Base-by-base conservation (phyloP, 371 early-diverging fungal species). In the Mucor racemosus region DNA sequence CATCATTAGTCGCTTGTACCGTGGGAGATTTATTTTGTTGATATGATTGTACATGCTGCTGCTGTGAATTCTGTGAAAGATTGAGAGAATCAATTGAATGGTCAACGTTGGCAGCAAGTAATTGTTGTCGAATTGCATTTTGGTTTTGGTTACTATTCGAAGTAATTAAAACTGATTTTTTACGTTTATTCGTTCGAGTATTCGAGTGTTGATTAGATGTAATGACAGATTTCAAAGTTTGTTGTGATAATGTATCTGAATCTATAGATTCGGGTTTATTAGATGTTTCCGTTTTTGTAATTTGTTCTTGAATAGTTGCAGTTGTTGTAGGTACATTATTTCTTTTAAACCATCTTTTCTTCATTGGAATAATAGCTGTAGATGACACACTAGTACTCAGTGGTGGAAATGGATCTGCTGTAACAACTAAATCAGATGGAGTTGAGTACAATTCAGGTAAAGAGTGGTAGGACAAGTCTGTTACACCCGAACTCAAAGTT, bases 391-490 rank as follows among this genome's bases (percentile, higher is more conserved):
- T 50, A 21, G 60, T 66, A n/a, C 59, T 64, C 10, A 70, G 50
- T n/a, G 65, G 17, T 5, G 70, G 66, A 17, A 71, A 42, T 4
- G 64, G 66, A 42, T 71, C 67, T 4, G 60, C 67, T 10, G 72
- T 60, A 7, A 67, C 64, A n/a, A 71, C 55, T 9, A 67, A 39
- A n/a, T 71, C 71, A 7, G 74, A 67, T 6, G 67, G 67, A 3
- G 71, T 33, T 10, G 72, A 60, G 62, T 71, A 71, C 7, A 74
- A 67, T 39, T 71, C 68, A 10, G 65, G 68, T 21, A 69, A 33
- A 10, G 69, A 66, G 31, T 67, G 65, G 11, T 67, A 71, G n/a
- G 64, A 63, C 44, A 50, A 31, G 21, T 17, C 50, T 33, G 48
- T 62, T 21, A 34, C 31, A 34, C 62, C 46, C 11, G 48, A 50